phyloP scores from a whole-genome alignment of 129 eudicot species.

The Helianthus annuus region HanXRQr2.0-SUNRISE NC_035447.2:2056605-2057104 shows the following conservation, averaged over 20 bases:
- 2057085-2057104: constrained; percentile 21
- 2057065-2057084: constrained; percentile 17
- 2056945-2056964: neutral
- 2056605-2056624: neutral
- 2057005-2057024: neutral
- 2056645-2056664: constrained; percentile 30
- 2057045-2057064: constrained; percentile 28
- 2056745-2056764: constrained; percentile 30
- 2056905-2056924: constrained; percentile 33
- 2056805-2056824: constrained; percentile 13
- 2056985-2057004: constrained; percentile 23
- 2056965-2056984: constrained; percentile 21
- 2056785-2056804: constrained; percentile 17
- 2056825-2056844: constrained; percentile 27
- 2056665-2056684: constrained; percentile 23
- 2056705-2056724: constrained; percentile 30
- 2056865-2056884: constrained; percentile 14
- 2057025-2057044: constrained; percentile 11
- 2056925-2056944: constrained; percentile 35
- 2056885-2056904: constrained; percentile 19
- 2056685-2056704: constrained; percentile 28
- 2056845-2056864: constrained; percentile 25
- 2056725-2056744: constrained; percentile 21
- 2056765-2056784: constrained; percentile 22
- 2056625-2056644: constrained; percentile 33